Evolutionary conservation across 108 stramenopile species (phyloP).

Genomic region (Skeletonema menzelii): DNA sequence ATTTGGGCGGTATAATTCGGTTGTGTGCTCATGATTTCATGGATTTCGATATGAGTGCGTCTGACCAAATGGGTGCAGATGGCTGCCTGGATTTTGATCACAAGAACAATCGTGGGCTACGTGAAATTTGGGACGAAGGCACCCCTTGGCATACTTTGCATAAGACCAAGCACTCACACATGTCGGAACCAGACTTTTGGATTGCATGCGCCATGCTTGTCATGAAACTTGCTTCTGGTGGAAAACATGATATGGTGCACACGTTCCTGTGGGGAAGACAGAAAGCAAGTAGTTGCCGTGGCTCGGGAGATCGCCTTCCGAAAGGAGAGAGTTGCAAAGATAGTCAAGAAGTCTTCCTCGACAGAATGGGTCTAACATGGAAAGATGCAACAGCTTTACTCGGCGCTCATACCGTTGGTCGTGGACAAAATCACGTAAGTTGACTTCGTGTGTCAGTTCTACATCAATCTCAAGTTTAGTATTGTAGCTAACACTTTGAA

Average conservation of each 20-base stretch:
- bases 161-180: conserved; percentile 10
- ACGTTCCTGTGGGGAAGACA: conserved; percentile 48
- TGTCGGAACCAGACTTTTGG: conserved; percentile 49
- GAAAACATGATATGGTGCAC: conserved; percentile 15
- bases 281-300: conserved; percentile 16
- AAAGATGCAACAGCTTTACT: conserved; percentile 47
- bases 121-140: conserved; percentile 25
- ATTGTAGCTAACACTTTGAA: background rate
- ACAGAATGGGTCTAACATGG: conserved; percentile 50
- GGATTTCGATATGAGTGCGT: conserved; percentile 29
- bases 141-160: conserved; percentile 14
- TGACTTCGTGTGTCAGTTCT: background rate
- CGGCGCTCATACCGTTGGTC: conserved; percentile 48
- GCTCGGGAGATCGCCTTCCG: conserved; percentile 31
- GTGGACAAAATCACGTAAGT: conserved; percentile 31
- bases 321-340: conserved; percentile 24
- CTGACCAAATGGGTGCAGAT: conserved; percentile 30
- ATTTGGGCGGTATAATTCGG: conserved; percentile 40
- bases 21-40: conserved; percentile 49
- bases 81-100: conserved; percentile 35
- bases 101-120: conserved; percentile 24
- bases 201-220: conserved; percentile 36
- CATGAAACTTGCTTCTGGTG: conserved; percentile 19
- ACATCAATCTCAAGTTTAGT: background rate
- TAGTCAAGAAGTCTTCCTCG: conserved; percentile 39